phyloP scores from a whole-genome alignment of 148 eudicot species.

The Silene uniflora region DNA sequence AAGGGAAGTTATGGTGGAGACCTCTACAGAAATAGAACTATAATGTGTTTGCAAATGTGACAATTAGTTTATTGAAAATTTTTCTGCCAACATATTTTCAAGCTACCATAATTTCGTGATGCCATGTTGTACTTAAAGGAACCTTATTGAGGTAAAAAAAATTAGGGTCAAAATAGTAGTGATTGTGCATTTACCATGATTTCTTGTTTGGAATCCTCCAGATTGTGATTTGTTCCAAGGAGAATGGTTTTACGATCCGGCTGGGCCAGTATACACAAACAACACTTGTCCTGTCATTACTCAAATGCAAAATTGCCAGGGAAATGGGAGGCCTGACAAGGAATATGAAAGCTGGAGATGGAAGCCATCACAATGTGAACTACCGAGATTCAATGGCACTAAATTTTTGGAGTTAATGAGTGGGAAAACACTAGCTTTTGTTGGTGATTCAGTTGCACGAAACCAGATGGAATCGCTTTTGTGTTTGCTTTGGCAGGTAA shows the following conservation, averaged over 20 bases:
- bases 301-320: conserved; percentile 95
- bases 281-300: conserved; percentile 74
- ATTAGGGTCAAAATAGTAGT: background rate
- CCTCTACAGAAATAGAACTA: background rate
- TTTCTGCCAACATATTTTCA: background rate
- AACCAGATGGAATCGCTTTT: conserved; percentile 63
- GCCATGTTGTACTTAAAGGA: background rate
- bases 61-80: background rate
- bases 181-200: conserved; percentile 8
- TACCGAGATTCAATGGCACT: conserved; percentile 68
- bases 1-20: background rate
- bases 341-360: conserved; percentile 92
- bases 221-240: conserved; percentile 89
- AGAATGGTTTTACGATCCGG: conserved; percentile 72
- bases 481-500: conserved; percentile 93
- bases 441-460: conserved; percentile 86
- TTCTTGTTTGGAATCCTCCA: conserved; percentile 25
- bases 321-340: conserved; percentile 97
- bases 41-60: background rate
- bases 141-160: background rate
- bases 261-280: conserved; percentile 75
- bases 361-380: conserved; percentile 77
- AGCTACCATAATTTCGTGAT: background rate
- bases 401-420: conserved; percentile 78
- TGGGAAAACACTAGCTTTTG: conserved; percentile 80